Evolutionary conservation across 768 basidiomycete species (phyloP), one percentile per base, ranked within the genome.

Genomic region (Pleurotus salmoneostramineus): DNA sequence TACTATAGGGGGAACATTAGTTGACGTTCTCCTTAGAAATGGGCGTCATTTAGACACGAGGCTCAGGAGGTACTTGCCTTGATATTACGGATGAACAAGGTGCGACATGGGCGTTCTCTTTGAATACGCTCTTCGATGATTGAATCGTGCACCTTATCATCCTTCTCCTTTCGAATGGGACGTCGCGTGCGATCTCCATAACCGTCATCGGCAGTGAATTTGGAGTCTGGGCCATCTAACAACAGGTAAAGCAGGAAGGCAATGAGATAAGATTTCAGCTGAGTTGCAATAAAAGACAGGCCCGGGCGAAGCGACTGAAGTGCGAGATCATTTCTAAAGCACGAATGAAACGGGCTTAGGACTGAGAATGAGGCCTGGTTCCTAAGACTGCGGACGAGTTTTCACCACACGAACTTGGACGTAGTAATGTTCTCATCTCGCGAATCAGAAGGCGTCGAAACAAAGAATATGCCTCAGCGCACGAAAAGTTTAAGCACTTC

Each of bases 51-150:
- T 43, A 37, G 37, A 58, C 56, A 43, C 61, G 60, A 58, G 58
- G 44, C 17, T 54, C 56, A 60, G 50, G 51, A 50, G 56, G 55
- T 58, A 79, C 93, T 88, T 74, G 91, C 96, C 88, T 95, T 97
- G 67, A 99, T 93, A 70, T 99, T 99, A 65, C 97, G 87, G 63
- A 98, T 95, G 69, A 99, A 99, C 35, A 99, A 76, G 3, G 95
- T 98, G 55, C 97, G 84, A 72, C 97, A 98, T 1, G 94, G 94
- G 64, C 94, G 81, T 77, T 99, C 96, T 62, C 91, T 86, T 70
- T 93, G 87, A 64, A 95, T 91, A 61, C 96, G 88, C 69, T 95
- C 91, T 80, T 94, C 93, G 75, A 96, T 95, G 61, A 94, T 87
- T 40, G 89, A 89, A 66, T 90, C 88, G 79, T 93, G 93, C 44